These are phyloP conservation scores for Trypanosoma melophagium DNA, from an alignment of 208 protist species.

Conservation along the genomic window DNA sequence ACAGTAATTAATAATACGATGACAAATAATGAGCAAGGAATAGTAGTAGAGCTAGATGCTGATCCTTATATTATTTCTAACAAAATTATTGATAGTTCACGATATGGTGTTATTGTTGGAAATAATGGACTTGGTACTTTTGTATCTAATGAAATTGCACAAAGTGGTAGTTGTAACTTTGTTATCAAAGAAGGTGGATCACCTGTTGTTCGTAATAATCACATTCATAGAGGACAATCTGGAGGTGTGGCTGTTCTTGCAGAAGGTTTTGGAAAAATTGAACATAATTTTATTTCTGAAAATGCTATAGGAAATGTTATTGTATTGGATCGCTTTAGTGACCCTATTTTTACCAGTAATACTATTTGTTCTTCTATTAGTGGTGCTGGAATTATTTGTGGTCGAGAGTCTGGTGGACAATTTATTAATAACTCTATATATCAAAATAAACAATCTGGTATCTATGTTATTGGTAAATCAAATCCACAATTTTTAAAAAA, in stretches of 20 bases:
- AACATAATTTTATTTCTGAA: slow-evolving; percentile 63
- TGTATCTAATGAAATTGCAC: slow-evolving; percentile 53
- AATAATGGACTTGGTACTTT: slow-evolving; percentile 85
- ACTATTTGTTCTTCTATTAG: slow-evolving; percentile 42
- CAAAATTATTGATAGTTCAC: slow-evolving; percentile 39
- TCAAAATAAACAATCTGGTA: slow-evolving; percentile 66
- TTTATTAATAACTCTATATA: slow-evolving; percentile 68
- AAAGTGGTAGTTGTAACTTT: slow-evolving; percentile 61
- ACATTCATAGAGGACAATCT: slow-evolving; percentile 43
- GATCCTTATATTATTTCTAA: slow-evolving; percentile 77
- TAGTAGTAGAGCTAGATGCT: slow-evolving; percentile 76
- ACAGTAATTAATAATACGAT: slow-evolving; percentile 60
- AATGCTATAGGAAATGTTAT: slow-evolving; percentile 78
- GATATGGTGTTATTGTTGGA: slow-evolving; percentile 44
- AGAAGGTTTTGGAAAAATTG: slow-evolving; percentile 68
- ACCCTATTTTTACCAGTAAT: slow-evolving; percentile 59
- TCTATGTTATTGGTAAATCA: slow-evolving; percentile 54
- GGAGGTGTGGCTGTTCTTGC: slow-evolving; percentile 67
- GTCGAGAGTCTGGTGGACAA: slow-evolving; percentile 31
- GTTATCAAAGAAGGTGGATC: slow-evolving; percentile 64
- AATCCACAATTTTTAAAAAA: slow-evolving; percentile 54
- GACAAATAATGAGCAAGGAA: slow-evolving; percentile 52
- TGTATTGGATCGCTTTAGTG: slow-evolving; percentile 49
- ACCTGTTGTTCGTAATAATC: slow-evolving; percentile 65
- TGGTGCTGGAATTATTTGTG: slow-evolving; percentile 70